Percentiles rank a stretch among this genome's conserved stretches.
These are phyloP conservation scores for Mayamaea pseudoterrestris DNA, from an alignment of 108 stramenopile genomes.

Conservation along the genomic window DNA sequence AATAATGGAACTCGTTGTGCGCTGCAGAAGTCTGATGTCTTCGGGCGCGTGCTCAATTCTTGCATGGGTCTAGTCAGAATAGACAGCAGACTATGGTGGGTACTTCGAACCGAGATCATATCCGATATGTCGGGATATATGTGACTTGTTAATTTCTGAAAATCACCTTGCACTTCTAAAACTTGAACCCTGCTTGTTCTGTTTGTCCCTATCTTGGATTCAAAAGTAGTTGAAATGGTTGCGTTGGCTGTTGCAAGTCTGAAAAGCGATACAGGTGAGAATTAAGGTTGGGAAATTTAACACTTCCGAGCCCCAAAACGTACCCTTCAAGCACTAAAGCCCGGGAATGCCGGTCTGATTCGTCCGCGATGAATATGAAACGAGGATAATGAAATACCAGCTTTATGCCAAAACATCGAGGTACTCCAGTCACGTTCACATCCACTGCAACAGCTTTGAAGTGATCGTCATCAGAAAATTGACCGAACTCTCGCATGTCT, in stretches of 20 bases:
- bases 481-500: too few relatives aligned
- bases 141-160: slow-evolving; percentile 9
- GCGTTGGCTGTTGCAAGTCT: slow-evolving; percentile 40
- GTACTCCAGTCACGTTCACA: too few relatives aligned
- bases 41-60: too few relatives aligned
- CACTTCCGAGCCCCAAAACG: slow-evolving; percentile 1
- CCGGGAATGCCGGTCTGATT: slow-evolving; percentile 43
- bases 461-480: too few relatives aligned
- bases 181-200: neutral
- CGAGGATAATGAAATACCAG: slow-evolving; percentile 56
- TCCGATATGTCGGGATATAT: slow-evolving; percentile 41
- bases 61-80: too few relatives aligned
- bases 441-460: too few relatives aligned
- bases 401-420: too few relatives aligned
- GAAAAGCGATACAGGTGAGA: neutral
- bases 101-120: slow-evolving; percentile 6
- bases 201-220: neutral
- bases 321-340: slow-evolving; percentile 58
- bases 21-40: neutral
- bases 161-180: neutral
- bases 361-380: slow-evolving; percentile 62
- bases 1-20: slow-evolving; percentile 48
- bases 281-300: neutral
- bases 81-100: neutral
- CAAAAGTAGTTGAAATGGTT: slow-evolving; percentile 8